These are phyloP conservation scores for Sugiyamaella smithiae DNA, from an alignment of 805 yeast genomes.

Conservation along the genomic window DNA sequence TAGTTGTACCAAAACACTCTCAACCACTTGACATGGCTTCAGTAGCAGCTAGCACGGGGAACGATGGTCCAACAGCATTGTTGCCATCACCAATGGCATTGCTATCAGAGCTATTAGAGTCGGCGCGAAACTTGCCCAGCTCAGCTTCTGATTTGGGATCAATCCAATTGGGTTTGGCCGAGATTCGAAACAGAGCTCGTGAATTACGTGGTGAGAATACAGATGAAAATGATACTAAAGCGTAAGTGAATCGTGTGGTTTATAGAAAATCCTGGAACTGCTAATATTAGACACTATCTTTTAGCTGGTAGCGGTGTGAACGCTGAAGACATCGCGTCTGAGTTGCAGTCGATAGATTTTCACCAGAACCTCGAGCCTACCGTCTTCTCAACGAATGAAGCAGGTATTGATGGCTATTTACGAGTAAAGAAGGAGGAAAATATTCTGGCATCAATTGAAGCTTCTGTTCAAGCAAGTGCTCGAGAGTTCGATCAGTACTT, in stretches of 20 bases:
- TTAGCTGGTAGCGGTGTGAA: constrained; percentile 86
- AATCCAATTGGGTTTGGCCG: constrained; percentile 74
- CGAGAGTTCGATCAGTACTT: constrained; percentile 79
- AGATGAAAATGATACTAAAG: constrained; percentile 39
- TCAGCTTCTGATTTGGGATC: constrained; percentile 67
- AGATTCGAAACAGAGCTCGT: constrained; percentile 66
- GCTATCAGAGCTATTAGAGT: constrained; percentile 71
- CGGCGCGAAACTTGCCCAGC: constrained; percentile 71
- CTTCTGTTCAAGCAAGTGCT: constrained; percentile 67
- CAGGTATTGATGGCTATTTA: constrained; percentile 51
- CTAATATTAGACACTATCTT: constrained; percentile 69
- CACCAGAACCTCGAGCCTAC: constrained; percentile 31
- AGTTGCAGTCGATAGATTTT: constrained; percentile 42
- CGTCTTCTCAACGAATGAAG: constrained; percentile 17
- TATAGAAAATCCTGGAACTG: background rate
- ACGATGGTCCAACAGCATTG: background rate
- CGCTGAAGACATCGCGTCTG: constrained; percentile 72
- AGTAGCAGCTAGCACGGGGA: background rate
- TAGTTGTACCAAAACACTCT: too few species aligned
- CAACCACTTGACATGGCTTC: constrained; percentile 6
- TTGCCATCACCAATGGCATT: constrained; percentile 33
- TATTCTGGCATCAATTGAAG: constrained; percentile 78
- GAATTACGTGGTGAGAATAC: constrained; percentile 56
- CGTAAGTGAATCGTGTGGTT: constrained; percentile 21
- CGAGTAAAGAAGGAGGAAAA: constrained; percentile 76